A percentile compares a stretch with the other conserved stretches of the same genome.
Conservation (phyloP, 345 rosid species). For the Draba incana region DNA sequence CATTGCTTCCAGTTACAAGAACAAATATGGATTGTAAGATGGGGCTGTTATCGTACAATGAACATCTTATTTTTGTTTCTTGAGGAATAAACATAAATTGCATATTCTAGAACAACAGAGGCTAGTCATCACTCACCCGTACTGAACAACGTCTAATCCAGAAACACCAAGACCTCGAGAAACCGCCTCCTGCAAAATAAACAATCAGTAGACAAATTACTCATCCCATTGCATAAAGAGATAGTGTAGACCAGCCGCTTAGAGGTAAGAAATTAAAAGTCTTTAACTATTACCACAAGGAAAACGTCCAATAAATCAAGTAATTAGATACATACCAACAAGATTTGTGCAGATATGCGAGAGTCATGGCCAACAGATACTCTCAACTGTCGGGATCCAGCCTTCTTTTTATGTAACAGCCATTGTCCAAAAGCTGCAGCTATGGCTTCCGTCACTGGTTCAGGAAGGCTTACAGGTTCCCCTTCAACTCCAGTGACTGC, state of each 20-base stretch:
- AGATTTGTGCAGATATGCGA: conserved; percentile 78
- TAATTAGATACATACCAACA: conserved; percentile 53
- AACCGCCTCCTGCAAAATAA: conserved; percentile 76
- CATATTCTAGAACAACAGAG: conserved; percentile 15
- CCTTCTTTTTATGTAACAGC: conserved; percentile 74
- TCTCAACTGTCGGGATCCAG: conserved; percentile 48
- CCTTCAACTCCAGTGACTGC: conserved; percentile 95
- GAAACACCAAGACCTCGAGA: conserved; percentile 76
- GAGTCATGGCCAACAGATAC: conserved; percentile 97
- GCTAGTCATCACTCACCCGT: conserved; percentile 63
- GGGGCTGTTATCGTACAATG: background rate
- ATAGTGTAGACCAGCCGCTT: background rate
- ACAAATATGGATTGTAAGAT: background rate
- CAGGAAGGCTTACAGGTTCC: conserved; percentile 82
- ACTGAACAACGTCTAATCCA: conserved; percentile 82
- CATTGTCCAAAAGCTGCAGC: conserved; percentile 93
- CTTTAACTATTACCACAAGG: background rate
- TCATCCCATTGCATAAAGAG: conserved; percentile 4
- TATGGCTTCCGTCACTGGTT: conserved; percentile 86
- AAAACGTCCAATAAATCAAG: background rate
- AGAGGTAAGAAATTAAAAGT: background rate
- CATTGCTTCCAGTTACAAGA: conserved; percentile 2
- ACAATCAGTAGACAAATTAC: conserved; percentile 17
- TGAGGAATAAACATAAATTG: conserved; percentile 12
- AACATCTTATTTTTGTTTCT: background rate